These are phyloP conservation scores for Macadamia integrifolia DNA, from an alignment of 164 flowering plant species.

Conservation along the genomic window DNA sequence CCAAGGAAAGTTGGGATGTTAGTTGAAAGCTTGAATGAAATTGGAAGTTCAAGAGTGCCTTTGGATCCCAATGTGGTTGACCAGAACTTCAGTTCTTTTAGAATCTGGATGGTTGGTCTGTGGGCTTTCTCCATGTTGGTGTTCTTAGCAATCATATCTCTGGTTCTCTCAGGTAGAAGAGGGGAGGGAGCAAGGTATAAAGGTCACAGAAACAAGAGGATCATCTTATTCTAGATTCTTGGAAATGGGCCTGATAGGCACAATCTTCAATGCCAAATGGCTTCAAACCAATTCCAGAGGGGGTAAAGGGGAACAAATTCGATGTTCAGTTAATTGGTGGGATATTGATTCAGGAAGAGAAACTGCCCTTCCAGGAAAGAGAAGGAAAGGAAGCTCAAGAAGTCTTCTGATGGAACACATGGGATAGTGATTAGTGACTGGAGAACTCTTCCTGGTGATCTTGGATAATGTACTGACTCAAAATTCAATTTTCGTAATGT, in stretches of 20 bases:
- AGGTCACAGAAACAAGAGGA: slow-evolving; percentile 47
- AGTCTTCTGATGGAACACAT: neutral
- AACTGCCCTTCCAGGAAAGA: too few species aligned
- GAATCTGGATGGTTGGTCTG: slow-evolving; percentile 53
- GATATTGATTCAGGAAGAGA: neutral
- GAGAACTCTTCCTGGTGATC: neutral
- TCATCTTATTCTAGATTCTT: slow-evolving; percentile 38
- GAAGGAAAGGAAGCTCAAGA: neutral
- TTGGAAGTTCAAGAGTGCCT: slow-evolving; percentile 24
- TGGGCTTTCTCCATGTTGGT: slow-evolving; percentile 62
- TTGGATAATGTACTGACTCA: neutral
- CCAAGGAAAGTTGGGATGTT: slow-evolving; percentile 35
- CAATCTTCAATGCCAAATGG: slow-evolving; percentile 13
- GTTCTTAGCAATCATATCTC: slow-evolving; percentile 41
- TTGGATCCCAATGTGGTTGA: slow-evolving; percentile 17
- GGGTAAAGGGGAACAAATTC: neutral
- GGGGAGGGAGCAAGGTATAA: slow-evolving; percentile 41
- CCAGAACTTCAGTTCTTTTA: slow-evolving; percentile 34
- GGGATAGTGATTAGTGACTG: neutral
- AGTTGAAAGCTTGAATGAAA: slow-evolving; percentile 8
- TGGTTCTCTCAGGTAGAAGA: slow-evolving; percentile 36
- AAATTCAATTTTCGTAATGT: neutral
- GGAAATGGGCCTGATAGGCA: slow-evolving; percentile 38
- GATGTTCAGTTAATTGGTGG: neutral
- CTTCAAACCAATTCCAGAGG: slow-evolving; percentile 8